A percentile compares a stretch with the other conserved stretches of the same genome.
Evolutionary conservation across 2,329 filamentous ascomycete species (phyloP).

Genomic region (Exophiala sp.): DNA sequence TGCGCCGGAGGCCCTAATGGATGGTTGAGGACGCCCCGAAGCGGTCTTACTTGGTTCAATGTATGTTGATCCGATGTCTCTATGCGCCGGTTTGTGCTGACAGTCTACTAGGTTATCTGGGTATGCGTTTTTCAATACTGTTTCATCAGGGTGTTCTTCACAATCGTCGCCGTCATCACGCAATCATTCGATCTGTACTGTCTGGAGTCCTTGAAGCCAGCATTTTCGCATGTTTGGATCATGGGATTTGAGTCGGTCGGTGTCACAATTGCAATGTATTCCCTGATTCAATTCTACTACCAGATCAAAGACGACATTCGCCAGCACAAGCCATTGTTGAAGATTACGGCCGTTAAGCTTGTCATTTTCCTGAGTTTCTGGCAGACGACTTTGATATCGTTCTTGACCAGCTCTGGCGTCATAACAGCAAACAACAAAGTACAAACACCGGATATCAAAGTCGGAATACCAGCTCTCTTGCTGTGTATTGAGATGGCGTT

Average conservation of each 20-base stretch:
- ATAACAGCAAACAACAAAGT: slow-evolving; percentile 62
- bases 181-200: slow-evolving; percentile 71
- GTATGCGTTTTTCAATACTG: slow-evolving; percentile 82
- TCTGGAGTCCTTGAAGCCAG: slow-evolving; percentile 70
- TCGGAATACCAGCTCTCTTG: slow-evolving; percentile 73
- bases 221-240: slow-evolving; percentile 81
- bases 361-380: slow-evolving; percentile 91
- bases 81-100: neutral
- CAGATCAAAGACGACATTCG: slow-evolving; percentile 68
- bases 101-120: slow-evolving; percentile 62
- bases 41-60: slow-evolving; percentile 87
- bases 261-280: slow-evolving; percentile 83
- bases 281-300: slow-evolving; percentile 80
- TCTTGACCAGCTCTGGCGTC: slow-evolving; percentile 60
- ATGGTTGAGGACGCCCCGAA: slow-evolving; percentile 69
- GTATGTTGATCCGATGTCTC: slow-evolving; percentile 34
- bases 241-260: slow-evolving; percentile 67
- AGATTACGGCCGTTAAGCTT: slow-evolving; percentile 81
- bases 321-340: slow-evolving; percentile 70
- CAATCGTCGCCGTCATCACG: slow-evolving; percentile 69
- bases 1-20: slow-evolving; percentile 68
- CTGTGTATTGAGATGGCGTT: slow-evolving; percentile 82
- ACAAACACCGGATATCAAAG: slow-evolving; percentile 70
- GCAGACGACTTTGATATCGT: slow-evolving; percentile 65
- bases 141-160: slow-evolving; percentile 75